Base-by-base conservation (phyloP, 139 green algal genomes). In the Diplosphaera chodatii region DNA sequence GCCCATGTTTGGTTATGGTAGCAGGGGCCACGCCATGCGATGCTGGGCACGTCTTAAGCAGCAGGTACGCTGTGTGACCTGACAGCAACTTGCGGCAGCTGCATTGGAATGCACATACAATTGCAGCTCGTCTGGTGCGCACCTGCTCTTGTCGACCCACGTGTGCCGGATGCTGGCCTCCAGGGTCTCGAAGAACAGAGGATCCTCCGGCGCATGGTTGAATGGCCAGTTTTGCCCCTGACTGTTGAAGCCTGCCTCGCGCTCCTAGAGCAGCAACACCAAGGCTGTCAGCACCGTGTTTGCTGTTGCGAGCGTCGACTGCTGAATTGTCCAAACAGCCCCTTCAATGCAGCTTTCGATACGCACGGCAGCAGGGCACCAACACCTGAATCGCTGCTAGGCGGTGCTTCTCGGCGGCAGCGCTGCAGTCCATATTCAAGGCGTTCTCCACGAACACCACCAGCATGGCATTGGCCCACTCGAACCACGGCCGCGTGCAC, bases 401-500 rank as follows among this genome's bases (percentile, higher is more conserved):
- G 48, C 48, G 48, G 8, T 59, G 48, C 48, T 23, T 25, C 48
- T 59, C 48, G 48, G 48, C 48, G 48, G 48, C 48, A 18, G 48
- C 67, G 31, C 82, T 66, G 66, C 82, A 88, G 34, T 87, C 81
- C 4, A 78, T 29, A 0, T 77, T 77, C 25, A 88, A 71, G 27
- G 77, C 37, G 4, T 74, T 27, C 68, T 88, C 82, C 13, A 85
- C 71, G 6, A 70, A 63, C 1, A 82, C 74, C 27, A 86, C 82
- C 23, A 77, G 48, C 70, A 87, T 80, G 1, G 82, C 81, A 40
- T 88, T 84, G n/a, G 82, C 82, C 82, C 82, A 88, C 63, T 85
- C 78, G 65, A 86, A 86, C 34, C 64, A 70, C 25, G 41, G 40
- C 22, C 77, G 55, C 4, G 77, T 80, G 40, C 77, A 82, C 25